These are phyloP conservation scores for Aspergillus haitiensis DNA, from an alignment of 495 filamentous ascomycete species.

Conservation along the genomic window DNA sequence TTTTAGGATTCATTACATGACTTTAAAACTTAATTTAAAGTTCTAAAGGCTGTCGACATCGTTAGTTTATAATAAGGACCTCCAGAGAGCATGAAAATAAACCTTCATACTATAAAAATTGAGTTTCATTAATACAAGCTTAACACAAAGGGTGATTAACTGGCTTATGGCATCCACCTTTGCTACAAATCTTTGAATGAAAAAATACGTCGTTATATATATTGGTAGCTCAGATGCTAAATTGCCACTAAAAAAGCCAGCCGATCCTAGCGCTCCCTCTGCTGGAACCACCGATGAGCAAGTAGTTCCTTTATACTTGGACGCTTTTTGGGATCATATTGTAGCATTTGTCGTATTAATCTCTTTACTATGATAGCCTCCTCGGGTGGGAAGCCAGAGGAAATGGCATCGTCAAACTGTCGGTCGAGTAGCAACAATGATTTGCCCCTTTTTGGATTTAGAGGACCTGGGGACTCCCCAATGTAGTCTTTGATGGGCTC, in stretches of 20 bases:
- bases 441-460: background rate
- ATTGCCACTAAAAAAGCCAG: no score
- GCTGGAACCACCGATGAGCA: constrained; percentile 5
- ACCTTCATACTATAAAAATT: no score
- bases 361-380: background rate
- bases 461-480: background rate
- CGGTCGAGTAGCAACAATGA: background rate
- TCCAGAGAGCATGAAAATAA: no score
- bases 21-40: no score
- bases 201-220: background rate
- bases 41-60: no score
- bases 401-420: background rate
- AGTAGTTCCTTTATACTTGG: constrained; percentile 10
- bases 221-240: no score
- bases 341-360: background rate
- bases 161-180: no score
- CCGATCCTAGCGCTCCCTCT: background rate
- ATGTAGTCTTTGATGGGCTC: background rate
- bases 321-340: constrained; percentile 6
- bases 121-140: no score
- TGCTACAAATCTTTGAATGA: background rate
- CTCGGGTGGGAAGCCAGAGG: background rate
- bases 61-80: no score
- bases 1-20: no score
- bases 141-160: no score